Evolutionary conservation across 2,329 filamentous ascomycete genomes (phyloP), one percentile per base, ranked within the genome.

Genomic region (Fusarium secorum): DNA sequence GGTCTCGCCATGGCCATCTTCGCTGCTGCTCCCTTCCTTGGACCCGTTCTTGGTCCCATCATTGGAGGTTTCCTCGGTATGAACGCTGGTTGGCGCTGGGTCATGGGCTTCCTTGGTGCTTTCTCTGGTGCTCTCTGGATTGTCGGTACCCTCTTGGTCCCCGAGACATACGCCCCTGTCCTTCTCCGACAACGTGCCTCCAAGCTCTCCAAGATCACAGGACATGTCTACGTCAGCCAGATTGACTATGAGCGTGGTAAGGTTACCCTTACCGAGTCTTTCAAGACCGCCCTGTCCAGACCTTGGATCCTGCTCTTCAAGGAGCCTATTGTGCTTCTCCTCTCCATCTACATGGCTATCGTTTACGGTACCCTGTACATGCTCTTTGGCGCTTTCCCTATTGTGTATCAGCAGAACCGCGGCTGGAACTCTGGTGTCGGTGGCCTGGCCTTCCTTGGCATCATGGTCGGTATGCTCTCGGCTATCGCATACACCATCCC

Each of bases 1-100:
- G 93, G 92, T 74, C 89, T 94, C 1, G 91, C 93, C 11, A 95
- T 95, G 92, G 92, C 92, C 6, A 89, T 91, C 20, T 95, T 95
- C 79, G 90, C 87, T 22, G 92, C 92, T 1, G 92, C 92, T 3
- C 93, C 93, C 0, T 95, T 95, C 80, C 79, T 92, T 64, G 91
- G 90, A 53, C 91, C 91, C 7, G 84, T 96, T 1, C 61, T 71
- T 17, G 69, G 69, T 4, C 69, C 69, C 9, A 46, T 71, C 18
- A 86, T 90, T 13, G 93, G 93, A 69, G 93, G 92, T 13, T 95
- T 89, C 75, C 82, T 95, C 2, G 85, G 86, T 14, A 90, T 93
- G 75, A 86, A 85, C 3, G 81, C 83, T 0, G 90, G 90, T n/a
- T 95, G 93, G 93, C 83, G 92, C 71, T 95, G 92, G 91, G 83